phyloP scores from a whole-genome alignment of 805 yeast species.

The Candida insectorum region DNA sequence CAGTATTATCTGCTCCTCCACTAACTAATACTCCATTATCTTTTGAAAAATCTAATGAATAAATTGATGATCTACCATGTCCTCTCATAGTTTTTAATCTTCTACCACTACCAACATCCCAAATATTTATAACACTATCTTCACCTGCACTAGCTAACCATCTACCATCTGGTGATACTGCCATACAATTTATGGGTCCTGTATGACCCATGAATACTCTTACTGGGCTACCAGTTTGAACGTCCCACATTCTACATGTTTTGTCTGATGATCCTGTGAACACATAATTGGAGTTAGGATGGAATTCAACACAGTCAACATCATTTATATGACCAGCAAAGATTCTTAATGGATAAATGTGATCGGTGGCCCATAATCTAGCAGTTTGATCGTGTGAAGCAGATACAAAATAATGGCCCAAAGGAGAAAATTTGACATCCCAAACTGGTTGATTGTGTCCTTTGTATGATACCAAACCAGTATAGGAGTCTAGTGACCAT shows the following conservation, averaged over 20 bases:
- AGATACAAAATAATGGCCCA: constrained; percentile 97
- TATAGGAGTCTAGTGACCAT: constrained; percentile 91
- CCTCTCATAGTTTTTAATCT: constrained; percentile 90
- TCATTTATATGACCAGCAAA: constrained; percentile 98
- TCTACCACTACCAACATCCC: constrained; percentile 94
- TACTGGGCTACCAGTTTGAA: constrained; percentile 81
- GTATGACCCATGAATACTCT: constrained; percentile 91
- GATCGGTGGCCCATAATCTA: constrained; percentile 96
- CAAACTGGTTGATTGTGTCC: constrained; percentile 97
- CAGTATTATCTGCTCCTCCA: constrained; percentile 89
- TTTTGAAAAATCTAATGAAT: constrained; percentile 77
- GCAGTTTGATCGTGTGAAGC: constrained; percentile 98
- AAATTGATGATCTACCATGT: constrained; percentile 83
- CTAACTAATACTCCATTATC: constrained; percentile 90
- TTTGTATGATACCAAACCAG: constrained; percentile 87
- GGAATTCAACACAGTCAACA: constrained; percentile 92
- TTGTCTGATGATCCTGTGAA: constrained; percentile 95
- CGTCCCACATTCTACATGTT: constrained; percentile 98
- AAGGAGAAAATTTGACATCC: constrained; percentile 93
- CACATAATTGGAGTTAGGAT: constrained; percentile 92
- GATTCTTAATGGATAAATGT: constrained; percentile 89
- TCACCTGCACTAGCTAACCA: constrained; percentile 96
- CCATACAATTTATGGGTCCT: constrained; percentile 79
- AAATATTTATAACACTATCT: constrained; percentile 80
- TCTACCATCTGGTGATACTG: constrained; percentile 95